A percentile compares a stretch with the other conserved stretches of the same genome.
Conservation (phyloP, 768 basidiomycete genomes). For the Hemileccinum impolitum region DNA sequence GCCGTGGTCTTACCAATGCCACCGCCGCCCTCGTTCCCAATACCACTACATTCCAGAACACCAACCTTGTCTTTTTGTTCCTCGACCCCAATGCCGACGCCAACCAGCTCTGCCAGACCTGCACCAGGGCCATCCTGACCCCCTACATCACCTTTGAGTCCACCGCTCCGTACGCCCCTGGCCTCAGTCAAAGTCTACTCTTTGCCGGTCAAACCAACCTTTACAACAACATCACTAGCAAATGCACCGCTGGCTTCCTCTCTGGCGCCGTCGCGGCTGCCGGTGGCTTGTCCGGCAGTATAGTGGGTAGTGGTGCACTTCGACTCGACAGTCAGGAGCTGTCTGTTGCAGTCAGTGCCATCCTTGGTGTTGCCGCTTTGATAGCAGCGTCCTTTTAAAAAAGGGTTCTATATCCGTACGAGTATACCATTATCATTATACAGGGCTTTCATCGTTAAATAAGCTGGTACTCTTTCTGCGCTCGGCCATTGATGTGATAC, state of each 20-base stretch:
- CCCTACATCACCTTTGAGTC: conserved; percentile 78
- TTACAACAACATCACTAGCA: conserved; percentile 56
- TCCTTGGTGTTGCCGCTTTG: conserved; percentile 34
- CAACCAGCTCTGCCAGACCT: conserved; percentile 70
- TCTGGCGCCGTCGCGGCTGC: conserved; percentile 65
- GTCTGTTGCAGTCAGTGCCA: conserved; percentile 28
- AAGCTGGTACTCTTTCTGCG: conserved; percentile 21
- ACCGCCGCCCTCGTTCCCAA: conserved; percentile 45
- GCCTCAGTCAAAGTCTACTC: conserved; percentile 61
- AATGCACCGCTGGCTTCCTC: conserved; percentile 74
- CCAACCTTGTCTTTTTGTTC: conserved; percentile 82
- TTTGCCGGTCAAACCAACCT: conserved; percentile 63
- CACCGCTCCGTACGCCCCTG: conserved; percentile 68
- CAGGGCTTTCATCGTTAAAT: conserved; percentile 18
- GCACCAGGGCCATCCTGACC: conserved; percentile 74
- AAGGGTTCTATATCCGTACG: not conserved
- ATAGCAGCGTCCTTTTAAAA: conserved; percentile 28
- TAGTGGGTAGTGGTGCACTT: conserved; percentile 31
- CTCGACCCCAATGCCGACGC: conserved; percentile 48
- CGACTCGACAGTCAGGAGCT: conserved; percentile 23
- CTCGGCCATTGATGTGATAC: conserved; percentile 10
- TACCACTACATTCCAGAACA: conserved; percentile 46
- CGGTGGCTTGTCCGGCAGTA: conserved; percentile 47
- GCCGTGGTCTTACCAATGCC: conserved; percentile 23
- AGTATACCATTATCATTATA: conserved; percentile 15